phyloP scores from a whole-genome alignment of 2,329 filamentous ascomycete genomes.

The Penicillium sp. region DNA sequence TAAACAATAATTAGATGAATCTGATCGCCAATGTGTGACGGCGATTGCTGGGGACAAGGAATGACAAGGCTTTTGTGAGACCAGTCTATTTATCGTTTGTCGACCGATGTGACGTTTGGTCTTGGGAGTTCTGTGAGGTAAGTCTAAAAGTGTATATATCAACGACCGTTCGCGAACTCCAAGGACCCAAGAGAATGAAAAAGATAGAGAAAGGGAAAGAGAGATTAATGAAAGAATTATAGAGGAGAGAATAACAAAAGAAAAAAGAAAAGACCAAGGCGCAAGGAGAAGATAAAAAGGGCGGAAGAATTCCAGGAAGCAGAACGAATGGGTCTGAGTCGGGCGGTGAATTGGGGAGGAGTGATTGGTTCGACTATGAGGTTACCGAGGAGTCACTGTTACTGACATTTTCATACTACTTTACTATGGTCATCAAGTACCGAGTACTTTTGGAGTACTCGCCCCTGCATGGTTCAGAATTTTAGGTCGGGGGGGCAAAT shows the following conservation, averaged over 20 bases:
- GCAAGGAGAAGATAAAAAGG: constrained; percentile 17
- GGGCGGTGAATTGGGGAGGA: constrained; percentile 19
- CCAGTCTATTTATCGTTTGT: constrained; percentile 8
- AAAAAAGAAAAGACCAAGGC: constrained; percentile 9
- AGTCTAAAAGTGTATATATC: constrained; percentile 7
- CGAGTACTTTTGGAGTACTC: constrained; percentile 1
- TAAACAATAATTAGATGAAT: constrained; percentile 7
- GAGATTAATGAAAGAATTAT: constrained; percentile 13
- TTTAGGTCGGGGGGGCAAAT: constrained; percentile 15
- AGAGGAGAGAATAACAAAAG: constrained; percentile 9
- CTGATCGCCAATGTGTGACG: background rate
- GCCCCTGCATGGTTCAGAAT: constrained; percentile 2
- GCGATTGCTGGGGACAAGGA: background rate
- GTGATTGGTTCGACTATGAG: constrained; percentile 4
- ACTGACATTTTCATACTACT: background rate
- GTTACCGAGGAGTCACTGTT: constrained; percentile 4
- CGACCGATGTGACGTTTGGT: constrained; percentile 3
- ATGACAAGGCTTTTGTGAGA: constrained; percentile 8
- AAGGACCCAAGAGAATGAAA: constrained; percentile 10
- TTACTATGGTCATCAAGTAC: background rate
- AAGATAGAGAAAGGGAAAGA: constrained; percentile 3
- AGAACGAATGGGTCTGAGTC: constrained; percentile 14
- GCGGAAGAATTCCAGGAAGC: constrained; percentile 16
- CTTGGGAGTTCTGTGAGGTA: constrained; percentile 7
- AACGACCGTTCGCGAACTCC: constrained; percentile 9